Conservation (phyloP, 192 early-diverging fungal genomes). For the Phlyctochytrium bullatum region DNA sequence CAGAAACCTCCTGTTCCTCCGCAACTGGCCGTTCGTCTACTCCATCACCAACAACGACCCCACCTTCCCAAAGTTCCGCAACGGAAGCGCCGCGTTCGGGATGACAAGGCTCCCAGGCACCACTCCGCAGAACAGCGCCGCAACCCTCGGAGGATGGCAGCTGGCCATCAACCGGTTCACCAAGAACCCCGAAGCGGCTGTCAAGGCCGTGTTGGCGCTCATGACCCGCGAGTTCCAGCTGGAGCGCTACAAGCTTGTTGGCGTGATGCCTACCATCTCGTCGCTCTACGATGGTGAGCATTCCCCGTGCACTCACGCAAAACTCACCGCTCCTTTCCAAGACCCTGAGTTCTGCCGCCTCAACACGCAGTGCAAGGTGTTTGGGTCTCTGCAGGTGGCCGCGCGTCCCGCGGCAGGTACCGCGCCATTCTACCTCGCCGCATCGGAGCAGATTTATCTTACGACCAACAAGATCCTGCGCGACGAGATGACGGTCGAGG, state of each 20-base stretch:
- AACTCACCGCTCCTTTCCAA: constrained; percentile 13
- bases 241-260: constrained; percentile 6
- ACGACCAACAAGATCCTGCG: neutral
- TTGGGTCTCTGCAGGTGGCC: constrained; percentile 3
- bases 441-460: neutral
- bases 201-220: constrained; percentile 6
- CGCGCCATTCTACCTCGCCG: neutral
- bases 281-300: constrained; percentile 12
- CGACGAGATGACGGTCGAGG: neutral
- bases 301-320: constrained; percentile 1
- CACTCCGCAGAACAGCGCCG: neutral
- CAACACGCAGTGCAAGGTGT: constrained; percentile 22
- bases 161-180: constrained; percentile 22
- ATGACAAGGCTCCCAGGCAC: neutral
- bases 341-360: constrained; percentile 24
- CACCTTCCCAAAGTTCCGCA: neutral
- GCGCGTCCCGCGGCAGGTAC: constrained; percentile 16
- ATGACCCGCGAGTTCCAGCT: constrained; percentile 9
- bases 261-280: constrained; percentile 19
- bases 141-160: constrained; percentile 33
- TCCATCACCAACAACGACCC: neutral
- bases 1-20: constrained; percentile 18
- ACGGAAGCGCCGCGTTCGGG: neutral
- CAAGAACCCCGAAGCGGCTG: constrained; percentile 6
- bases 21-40: constrained; percentile 11